Percentiles rank a stretch among this genome's conserved stretches.
phyloP scores from a whole-genome alignment of 2,329 filamentous ascomycete species.

The Parasarocladium wereldwijsianum region DNA sequence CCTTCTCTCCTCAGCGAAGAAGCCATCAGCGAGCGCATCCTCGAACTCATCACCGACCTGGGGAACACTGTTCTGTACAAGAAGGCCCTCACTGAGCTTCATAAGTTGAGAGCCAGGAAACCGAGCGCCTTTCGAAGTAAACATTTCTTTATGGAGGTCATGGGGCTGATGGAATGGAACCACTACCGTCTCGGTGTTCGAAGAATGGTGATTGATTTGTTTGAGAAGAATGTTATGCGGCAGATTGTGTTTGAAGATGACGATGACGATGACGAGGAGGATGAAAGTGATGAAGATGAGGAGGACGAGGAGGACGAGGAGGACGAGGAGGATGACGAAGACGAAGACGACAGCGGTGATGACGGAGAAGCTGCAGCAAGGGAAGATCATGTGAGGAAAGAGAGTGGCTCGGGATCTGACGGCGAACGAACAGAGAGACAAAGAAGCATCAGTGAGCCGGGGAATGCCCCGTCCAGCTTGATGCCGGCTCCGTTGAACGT shows the following conservation, averaged over 20 bases:
- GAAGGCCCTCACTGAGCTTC: conserved; percentile 68
- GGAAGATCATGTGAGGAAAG: conserved; percentile 17
- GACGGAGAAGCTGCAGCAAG: conserved; percentile 7
- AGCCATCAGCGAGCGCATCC: conserved; percentile 60
- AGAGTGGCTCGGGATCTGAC: conserved; percentile 29
- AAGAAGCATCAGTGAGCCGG: conserved; percentile 33
- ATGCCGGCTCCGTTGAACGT: conserved; percentile 19
- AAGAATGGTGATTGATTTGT: conserved; percentile 83
- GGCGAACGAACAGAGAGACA: conserved; percentile 44
- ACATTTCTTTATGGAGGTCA: conserved; percentile 68
- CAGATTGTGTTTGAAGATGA: conserved; percentile 61
- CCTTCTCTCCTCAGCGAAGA: conserved; percentile 38
- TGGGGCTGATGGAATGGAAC: conserved; percentile 74
- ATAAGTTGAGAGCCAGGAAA: conserved; percentile 62
- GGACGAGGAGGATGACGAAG: conserved; percentile 44
- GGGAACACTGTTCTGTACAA: conserved; percentile 90
- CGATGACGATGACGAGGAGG: conserved; percentile 49
- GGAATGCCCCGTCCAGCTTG: conserved; percentile 18
- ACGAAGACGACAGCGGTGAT: conserved; percentile 21
- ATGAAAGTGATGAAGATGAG: conserved; percentile 33
- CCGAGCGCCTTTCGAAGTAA: conserved; percentile 61
- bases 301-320: conserved; percentile 45
- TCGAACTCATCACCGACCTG: conserved; percentile 75
- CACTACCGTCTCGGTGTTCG: conserved; percentile 79
- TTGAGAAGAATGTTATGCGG: conserved; percentile 78